These are phyloP conservation scores for Cryptosporidium meleagridis DNA, from an alignment of 169 alveolate genomes.

Conservation along the genomic window DNA sequence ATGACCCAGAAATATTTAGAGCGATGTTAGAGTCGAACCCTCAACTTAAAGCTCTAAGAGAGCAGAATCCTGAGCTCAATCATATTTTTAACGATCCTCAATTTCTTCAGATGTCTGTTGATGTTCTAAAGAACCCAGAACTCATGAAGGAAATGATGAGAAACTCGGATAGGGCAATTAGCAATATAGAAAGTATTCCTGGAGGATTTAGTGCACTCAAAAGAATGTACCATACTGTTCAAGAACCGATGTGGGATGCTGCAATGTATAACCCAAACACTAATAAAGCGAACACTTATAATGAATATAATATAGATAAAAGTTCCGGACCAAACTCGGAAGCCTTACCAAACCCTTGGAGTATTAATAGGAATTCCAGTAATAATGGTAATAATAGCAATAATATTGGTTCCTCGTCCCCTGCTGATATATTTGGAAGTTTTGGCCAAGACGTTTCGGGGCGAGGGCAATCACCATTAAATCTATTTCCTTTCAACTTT, in stretches of 20 bases:
- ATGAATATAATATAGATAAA: constrained; percentile 60
- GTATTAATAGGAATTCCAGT: neutral
- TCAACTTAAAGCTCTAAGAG: constrained; percentile 77
- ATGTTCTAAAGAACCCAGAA: constrained; percentile 78
- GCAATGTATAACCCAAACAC: constrained; percentile 43
- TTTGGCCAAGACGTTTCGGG: neutral
- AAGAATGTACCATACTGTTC: constrained; percentile 79
- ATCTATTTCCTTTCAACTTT: constrained; percentile 5
- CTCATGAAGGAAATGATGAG: constrained; percentile 81
- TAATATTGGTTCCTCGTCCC: neutral
- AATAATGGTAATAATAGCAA: neutral
- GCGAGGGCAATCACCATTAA: neutral
- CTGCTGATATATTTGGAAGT: neutral
- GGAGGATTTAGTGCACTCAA: constrained; percentile 82
- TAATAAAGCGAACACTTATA: neutral
- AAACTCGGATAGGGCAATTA: constrained; percentile 80
- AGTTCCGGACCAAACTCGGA: constrained; percentile 74
- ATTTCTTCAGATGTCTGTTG: constrained; percentile 77
- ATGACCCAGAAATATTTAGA: constrained; percentile 78
- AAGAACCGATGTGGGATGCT: constrained; percentile 83
- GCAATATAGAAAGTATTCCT: constrained; percentile 81
- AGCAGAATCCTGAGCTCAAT: constrained; percentile 80
- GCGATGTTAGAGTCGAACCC: constrained; percentile 80
- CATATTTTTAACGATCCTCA: constrained; percentile 80
- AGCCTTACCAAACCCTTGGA: constrained; percentile 77